A percentile compares a stretch with the other conserved stretches of the same genome.
Evolutionary conservation across 306 rosid species (phyloP).

Genomic region (Pueraria montana): DNA sequence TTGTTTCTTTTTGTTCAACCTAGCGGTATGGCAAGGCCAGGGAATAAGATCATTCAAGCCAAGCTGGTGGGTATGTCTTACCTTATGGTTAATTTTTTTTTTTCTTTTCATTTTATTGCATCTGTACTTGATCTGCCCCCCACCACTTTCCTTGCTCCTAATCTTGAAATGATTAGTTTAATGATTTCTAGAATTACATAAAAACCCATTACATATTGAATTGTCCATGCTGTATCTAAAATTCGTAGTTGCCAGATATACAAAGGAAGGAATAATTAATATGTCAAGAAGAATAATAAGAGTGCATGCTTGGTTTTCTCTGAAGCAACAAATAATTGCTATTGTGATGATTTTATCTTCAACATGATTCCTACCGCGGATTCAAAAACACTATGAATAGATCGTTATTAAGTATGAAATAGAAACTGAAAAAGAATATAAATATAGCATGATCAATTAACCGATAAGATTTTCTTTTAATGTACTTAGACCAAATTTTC

Average conservation of each 20-base stretch:
- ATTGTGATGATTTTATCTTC: too few species aligned
- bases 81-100: constrained; percentile 42
- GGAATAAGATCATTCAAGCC: constrained; percentile 82
- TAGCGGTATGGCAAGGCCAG: constrained; percentile 62
- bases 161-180: not conserved
- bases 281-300: not conserved
- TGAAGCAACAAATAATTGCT: too few species aligned
- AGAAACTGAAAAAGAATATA: constrained; percentile 19
- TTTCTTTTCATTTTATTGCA: constrained; percentile 9
- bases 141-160: not conserved
- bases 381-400: too few species aligned
- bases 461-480: not conserved
- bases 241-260: not conserved
- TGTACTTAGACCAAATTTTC: constrained; percentile 6
- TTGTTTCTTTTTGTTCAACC: constrained; percentile 5
- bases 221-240: not conserved
- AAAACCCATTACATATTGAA: not conserved
- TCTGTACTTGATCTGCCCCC: not conserved
- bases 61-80: constrained; percentile 93
- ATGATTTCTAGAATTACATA: not conserved
- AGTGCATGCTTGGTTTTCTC: too few species aligned
- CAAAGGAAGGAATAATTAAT: not conserved
- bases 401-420: not conserved
- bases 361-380: too few species aligned
- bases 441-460: not conserved